phyloP scores from a whole-genome alignment of 1,139 yeast genomes.

The Taphrina wiesneri region DNA sequence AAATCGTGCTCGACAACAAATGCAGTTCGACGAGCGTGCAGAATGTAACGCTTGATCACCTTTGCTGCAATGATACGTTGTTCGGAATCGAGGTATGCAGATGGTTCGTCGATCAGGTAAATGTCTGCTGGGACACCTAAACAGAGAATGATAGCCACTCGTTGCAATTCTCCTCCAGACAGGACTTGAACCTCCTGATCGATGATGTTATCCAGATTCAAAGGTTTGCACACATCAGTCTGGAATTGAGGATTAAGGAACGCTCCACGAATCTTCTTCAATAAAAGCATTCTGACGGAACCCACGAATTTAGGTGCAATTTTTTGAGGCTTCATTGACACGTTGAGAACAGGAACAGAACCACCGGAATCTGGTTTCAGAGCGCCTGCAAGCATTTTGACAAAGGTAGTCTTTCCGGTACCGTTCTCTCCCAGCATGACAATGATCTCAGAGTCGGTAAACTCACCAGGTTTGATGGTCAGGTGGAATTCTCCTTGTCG shows the following conservation, averaged over 20 bases:
- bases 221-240: conserved; percentile 95
- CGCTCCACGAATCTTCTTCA: conserved; percentile 91
- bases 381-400: conserved; percentile 91
- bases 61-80: conserved; percentile 99
- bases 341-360: conserved; percentile 81
- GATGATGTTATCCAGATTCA: conserved; percentile 86
- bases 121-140: conserved; percentile 94
- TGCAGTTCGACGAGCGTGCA: conserved; percentile 96
- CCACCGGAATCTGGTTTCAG: conserved; percentile 78
- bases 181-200: conserved; percentile 97
- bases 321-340: conserved; percentile 97
- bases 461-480: conserved; percentile 78
- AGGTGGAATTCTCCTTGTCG: conserved; percentile 95
- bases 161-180: conserved; percentile 99
- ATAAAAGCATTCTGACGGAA: conserved; percentile 94
- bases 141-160: conserved; percentile 95
- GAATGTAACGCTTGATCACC: conserved; percentile 93
- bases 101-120: conserved; percentile 95
- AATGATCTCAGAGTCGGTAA: conserved; percentile 92
- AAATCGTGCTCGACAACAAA: conserved; percentile 99
- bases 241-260: conserved; percentile 97
- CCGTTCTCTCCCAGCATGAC: conserved; percentile 99
- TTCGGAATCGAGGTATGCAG: conserved; percentile 97
- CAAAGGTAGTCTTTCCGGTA: conserved; percentile 97
- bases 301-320: conserved; percentile 98